Evolutionary conservation across 2,329 filamentous ascomycete species (phyloP).

Genomic region (Colletotrichum coccodes): DNA sequence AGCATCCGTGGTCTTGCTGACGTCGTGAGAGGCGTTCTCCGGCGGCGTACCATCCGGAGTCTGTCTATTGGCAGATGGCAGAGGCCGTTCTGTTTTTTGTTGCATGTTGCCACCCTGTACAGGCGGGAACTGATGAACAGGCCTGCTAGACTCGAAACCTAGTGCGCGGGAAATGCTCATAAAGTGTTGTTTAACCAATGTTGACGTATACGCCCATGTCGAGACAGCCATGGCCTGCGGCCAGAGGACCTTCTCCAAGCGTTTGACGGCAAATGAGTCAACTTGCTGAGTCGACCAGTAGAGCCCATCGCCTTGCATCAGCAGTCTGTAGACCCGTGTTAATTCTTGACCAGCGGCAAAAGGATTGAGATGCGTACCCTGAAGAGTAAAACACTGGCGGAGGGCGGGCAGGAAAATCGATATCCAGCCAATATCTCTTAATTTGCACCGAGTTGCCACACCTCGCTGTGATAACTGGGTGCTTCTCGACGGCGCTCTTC

Average conservation of each 20-base stretch:
- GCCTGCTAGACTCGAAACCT: constrained; percentile 48
- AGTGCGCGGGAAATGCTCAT: constrained; percentile 55
- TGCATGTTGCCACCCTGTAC: neutral
- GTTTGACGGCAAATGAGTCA: constrained; percentile 56
- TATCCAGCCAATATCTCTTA: constrained; percentile 67
- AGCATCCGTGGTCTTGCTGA: constrained; percentile 19
- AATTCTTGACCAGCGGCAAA: constrained; percentile 23
- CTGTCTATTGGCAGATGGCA: constrained; percentile 26
- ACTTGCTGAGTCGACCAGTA: constrained; percentile 58
- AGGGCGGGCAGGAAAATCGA: constrained; percentile 67
- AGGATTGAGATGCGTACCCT: constrained; percentile 58
- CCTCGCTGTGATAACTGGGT: constrained; percentile 52
- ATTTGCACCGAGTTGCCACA: constrained; percentile 61
- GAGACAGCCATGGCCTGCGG: constrained; percentile 62
- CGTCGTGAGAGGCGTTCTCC: constrained; percentile 19
- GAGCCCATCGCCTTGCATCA: constrained; percentile 59
- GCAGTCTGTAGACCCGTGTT: constrained; percentile 51
- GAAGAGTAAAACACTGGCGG: constrained; percentile 69
- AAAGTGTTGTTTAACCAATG: constrained; percentile 57
- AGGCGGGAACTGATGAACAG: neutral
- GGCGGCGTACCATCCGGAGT: constrained; percentile 31
- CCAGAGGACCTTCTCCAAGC: constrained; percentile 61
- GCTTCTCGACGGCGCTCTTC: constrained; percentile 51
- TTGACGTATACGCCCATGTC: constrained; percentile 61
- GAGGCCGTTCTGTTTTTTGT: constrained; percentile 17